Conservation (phyloP, 108 stramenopile genomes). For the Pseudonitzschia delicatissima region DNA sequence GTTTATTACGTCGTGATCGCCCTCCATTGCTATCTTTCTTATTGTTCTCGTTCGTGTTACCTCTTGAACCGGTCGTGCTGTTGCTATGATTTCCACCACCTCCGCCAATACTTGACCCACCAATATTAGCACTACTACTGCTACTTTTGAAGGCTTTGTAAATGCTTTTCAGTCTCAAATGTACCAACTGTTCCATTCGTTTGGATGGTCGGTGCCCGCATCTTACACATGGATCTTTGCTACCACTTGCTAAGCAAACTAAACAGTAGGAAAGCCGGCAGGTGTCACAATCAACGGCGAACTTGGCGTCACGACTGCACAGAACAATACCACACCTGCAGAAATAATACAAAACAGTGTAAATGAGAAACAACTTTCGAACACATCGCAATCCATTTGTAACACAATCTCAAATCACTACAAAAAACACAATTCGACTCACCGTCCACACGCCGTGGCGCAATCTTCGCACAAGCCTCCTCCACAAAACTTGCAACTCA, state of each 20-base stretch:
- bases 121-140: slow-evolving; percentile 35
- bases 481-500: slow-evolving; percentile 92
- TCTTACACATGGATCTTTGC: slow-evolving; percentile 87
- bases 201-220: slow-evolving; percentile 88
- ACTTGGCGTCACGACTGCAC: slow-evolving; percentile 89
- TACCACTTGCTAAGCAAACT: slow-evolving; percentile 85
- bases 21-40: slow-evolving; percentile 6
- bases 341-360: neutral
- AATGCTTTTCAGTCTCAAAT: slow-evolving; percentile 86
- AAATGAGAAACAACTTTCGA: neutral
- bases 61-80: neutral
- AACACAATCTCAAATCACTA: neutral
- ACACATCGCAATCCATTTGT: neutral
- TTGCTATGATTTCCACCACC: slow-evolving; percentile 2
- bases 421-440: slow-evolving; percentile 25
- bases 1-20: slow-evolving; percentile 8
- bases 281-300: slow-evolving; percentile 93
- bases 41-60: neutral
- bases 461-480: slow-evolving; percentile 91
- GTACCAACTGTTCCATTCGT: slow-evolving; percentile 89
- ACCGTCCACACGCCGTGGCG: slow-evolving; percentile 90
- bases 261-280: slow-evolving; percentile 88
- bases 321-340: slow-evolving; percentile 87
- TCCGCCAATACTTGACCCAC: slow-evolving; percentile 41
- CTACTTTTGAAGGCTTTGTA: slow-evolving; percentile 90